Conservation (phyloP, 306 rosid species). For the Lathyrus oleraceus region DNA sequence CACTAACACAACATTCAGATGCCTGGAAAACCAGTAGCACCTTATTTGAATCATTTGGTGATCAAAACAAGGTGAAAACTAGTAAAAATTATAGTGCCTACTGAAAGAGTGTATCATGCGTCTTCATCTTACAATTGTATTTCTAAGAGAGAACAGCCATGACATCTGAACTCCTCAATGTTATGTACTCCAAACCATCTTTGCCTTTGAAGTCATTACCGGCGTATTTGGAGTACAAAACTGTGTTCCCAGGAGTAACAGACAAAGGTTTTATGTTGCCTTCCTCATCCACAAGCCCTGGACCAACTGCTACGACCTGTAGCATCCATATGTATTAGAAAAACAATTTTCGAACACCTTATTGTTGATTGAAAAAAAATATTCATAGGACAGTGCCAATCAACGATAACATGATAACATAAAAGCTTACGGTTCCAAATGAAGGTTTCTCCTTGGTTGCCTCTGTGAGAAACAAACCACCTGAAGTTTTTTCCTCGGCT, state of each 20-base stretch:
- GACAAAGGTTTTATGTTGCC: slow-evolving; percentile 70
- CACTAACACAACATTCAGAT: background rate
- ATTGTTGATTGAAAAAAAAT: background rate
- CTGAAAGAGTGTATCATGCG: background rate
- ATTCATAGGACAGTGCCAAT: background rate
- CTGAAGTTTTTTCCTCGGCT: slow-evolving; percentile 78
- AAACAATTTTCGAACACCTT: background rate
- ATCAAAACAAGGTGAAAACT: slow-evolving; percentile 10
- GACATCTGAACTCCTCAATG: slow-evolving; percentile 71
- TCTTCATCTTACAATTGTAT: background rate
- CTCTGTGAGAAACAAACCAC: slow-evolving; percentile 80
- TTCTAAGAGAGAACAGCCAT: slow-evolving; percentile 76
- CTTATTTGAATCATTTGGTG: background rate
- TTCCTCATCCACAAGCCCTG: slow-evolving; percentile 67
- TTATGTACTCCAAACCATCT: slow-evolving; percentile 77
- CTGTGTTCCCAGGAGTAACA: slow-evolving; percentile 55
- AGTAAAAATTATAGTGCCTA: background rate
- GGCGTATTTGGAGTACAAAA: slow-evolving; percentile 79
- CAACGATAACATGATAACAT: background rate
- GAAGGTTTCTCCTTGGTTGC: slow-evolving; percentile 87
- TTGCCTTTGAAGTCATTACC: slow-evolving; percentile 90
- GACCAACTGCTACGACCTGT: slow-evolving; percentile 76
- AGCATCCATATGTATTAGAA: slow-evolving; percentile 1
- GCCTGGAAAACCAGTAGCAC: slow-evolving; percentile 2
- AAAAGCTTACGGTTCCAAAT: slow-evolving; percentile 59